Conservation (phyloP, 179 eudicot species). For the Nepenthes alata region DNA sequence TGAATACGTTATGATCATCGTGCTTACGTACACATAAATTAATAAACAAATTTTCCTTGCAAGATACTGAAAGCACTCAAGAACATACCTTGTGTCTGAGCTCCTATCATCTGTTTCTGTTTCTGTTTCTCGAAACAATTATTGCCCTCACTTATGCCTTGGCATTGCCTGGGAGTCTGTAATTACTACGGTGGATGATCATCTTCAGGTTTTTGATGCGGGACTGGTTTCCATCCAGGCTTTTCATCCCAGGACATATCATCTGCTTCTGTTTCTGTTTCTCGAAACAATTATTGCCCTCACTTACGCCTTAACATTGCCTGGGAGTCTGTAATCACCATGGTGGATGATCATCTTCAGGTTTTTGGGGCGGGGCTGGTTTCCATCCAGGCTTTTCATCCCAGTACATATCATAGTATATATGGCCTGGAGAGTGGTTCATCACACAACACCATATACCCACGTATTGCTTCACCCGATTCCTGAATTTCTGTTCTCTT, state of each 20-base stretch:
- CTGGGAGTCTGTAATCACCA: slow-evolving; percentile 10
- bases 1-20: no score
- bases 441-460: slow-evolving; percentile 93
- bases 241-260: slow-evolving; percentile 98
- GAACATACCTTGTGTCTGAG: no score
- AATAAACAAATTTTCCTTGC: no score
- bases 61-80: no score
- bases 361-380: slow-evolving; percentile 65
- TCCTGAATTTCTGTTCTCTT: slow-evolving; percentile 60
- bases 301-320: no score
- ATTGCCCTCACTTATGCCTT: no score
- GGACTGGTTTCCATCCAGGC: slow-evolving; percentile 78
- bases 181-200: slow-evolving; percentile 64
- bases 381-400: slow-evolving; percentile 95
- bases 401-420: slow-evolving; percentile 95
- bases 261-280: slow-evolving; percentile 1
- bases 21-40: no score
- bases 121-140: no score
- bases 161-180: neutral
- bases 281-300: no score
- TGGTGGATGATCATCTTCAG: slow-evolving; percentile 82
- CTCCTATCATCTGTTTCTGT: no score
- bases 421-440: slow-evolving; percentile 63
- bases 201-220: slow-evolving; percentile 70
- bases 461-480: slow-evolving; percentile 62